Percentiles rank a stretch among this genome's conserved stretches.
phyloP scores from a whole-genome alignment of 208 protist genomes.

The Wallacemonas sp. region DNA sequence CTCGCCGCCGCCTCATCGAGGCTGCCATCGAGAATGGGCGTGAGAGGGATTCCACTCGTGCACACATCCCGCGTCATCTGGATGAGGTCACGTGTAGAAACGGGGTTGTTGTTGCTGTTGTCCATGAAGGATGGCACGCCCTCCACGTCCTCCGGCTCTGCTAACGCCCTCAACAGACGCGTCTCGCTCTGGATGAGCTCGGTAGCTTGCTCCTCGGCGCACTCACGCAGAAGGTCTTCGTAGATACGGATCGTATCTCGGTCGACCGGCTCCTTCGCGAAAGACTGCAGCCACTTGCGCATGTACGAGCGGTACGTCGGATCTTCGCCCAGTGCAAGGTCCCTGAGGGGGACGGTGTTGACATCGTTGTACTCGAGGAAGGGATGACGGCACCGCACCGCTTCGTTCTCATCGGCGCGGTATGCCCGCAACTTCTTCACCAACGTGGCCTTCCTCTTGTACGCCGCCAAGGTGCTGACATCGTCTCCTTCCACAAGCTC shows the following conservation, averaged over 20 bases:
- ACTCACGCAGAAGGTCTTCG: constrained; percentile 63
- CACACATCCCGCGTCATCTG: not conserved
- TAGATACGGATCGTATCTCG: constrained; percentile 55
- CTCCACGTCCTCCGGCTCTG: constrained; percentile 4
- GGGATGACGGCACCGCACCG: constrained; percentile 61
- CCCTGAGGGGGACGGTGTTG: constrained; percentile 43
- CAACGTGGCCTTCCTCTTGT: constrained; percentile 16
- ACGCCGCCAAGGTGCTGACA: constrained; percentile 14
- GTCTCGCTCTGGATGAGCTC: constrained; percentile 17
- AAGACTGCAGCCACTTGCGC: constrained; percentile 34
- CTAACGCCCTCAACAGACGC: constrained; percentile 10
- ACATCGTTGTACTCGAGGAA: constrained; percentile 71
- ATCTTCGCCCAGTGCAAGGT: constrained; percentile 39
- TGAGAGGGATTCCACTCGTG: not conserved
- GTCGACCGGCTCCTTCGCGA: constrained; percentile 49
- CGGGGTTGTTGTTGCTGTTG: constrained; percentile 8
- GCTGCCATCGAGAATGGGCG: not conserved
- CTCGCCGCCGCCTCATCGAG: not conserved
- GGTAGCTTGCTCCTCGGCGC: constrained; percentile 34
- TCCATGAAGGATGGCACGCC: not conserved
- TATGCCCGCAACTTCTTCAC: constrained; percentile 31
- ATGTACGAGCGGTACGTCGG: constrained; percentile 33
- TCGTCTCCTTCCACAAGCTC: constrained; percentile 28
- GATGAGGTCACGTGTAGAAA: not conserved
- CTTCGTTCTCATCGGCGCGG: constrained; percentile 54